Percentiles rank a stretch among this genome's conserved stretches.
phyloP scores from a whole-genome alignment of 495 filamentous ascomycete genomes.

The Copromyces sp. region DNA sequence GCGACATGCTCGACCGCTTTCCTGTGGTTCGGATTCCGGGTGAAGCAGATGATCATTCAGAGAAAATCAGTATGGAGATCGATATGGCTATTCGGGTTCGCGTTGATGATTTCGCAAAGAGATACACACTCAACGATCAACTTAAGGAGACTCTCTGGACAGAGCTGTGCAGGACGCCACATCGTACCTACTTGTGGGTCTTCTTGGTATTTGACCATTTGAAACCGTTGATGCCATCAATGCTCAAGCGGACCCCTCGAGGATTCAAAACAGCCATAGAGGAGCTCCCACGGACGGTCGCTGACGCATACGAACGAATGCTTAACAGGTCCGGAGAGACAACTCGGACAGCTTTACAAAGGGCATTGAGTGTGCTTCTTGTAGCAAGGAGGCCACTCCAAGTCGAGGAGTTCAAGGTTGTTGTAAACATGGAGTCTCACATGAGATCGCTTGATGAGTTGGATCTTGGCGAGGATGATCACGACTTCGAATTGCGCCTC shows the following conservation, averaged over 20 bases:
- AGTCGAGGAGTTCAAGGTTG: no score
- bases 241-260: neutral
- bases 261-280: neutral
- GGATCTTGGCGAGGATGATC: neutral
- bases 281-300: neutral
- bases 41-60: neutral
- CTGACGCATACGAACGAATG: neutral
- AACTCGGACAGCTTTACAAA: no score
- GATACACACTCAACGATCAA: neutral
- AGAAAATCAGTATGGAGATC: neutral
- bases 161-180: accelerated
- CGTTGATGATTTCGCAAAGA: neutral
- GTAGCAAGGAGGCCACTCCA: no score
- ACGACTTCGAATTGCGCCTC: neutral
- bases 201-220: neutral
- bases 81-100: neutral
- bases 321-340: neutral
- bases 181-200: neutral
- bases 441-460: neutral
- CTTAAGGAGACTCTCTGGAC: neutral
- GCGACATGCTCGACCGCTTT: neutral
- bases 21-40: neutral
- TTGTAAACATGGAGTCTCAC: neutral
- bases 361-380: no score
- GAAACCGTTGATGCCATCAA: neutral